Evolutionary conservation across 371 early-diverging fungal genomes (phyloP), one percentile per base, ranked within the genome.

Genomic region (Mucor racemosus): DNA sequence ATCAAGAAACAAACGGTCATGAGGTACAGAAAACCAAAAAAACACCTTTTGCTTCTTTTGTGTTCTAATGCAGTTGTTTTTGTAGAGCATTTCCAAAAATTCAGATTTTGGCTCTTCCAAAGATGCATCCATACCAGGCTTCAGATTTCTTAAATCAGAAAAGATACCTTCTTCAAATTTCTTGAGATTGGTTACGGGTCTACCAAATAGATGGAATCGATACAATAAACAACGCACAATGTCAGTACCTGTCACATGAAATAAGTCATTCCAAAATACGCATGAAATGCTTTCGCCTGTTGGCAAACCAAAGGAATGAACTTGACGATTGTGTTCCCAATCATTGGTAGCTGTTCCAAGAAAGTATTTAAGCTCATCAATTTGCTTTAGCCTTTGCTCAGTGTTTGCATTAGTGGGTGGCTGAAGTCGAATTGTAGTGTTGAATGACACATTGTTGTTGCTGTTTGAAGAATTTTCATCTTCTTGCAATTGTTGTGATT

Each of bases 21-120:
- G 99, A 8, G 95, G 97, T 3, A 99, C 99, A 21, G 95, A 93
- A 79, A 94, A 94, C 99, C 99, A 99, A 76, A 91, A 98, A 80
- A 99, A 99, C 15, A 99, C 99, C 74, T 99, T 99, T 81, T 97
- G 97, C 81, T 99, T 99, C 89, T 99, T 99, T 81, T 99, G 99
- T 7, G 99, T 99, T 38, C 99, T 87, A 58, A 99, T 97, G 80
- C 99, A 99, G 71, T 97, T 95, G 81, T 97, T 92, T 77, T 96
- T 95, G 88, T 98, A 97, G 57, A 99, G 86, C 84, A 98, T 94
- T 73, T 98, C 98, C 44, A 99, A 81, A 77, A 99, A 99, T 66
- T 94, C 96, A 15, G 95, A 94, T 48, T 99, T 88, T n/a, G 99
- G 98, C 62, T 95, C 94, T 80, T 99, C 99, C 17, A 99, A 84